Evolutionary conservation across 805 yeast genomes (phyloP).

Genomic region (Yarrowia yakushimensis): DNA sequence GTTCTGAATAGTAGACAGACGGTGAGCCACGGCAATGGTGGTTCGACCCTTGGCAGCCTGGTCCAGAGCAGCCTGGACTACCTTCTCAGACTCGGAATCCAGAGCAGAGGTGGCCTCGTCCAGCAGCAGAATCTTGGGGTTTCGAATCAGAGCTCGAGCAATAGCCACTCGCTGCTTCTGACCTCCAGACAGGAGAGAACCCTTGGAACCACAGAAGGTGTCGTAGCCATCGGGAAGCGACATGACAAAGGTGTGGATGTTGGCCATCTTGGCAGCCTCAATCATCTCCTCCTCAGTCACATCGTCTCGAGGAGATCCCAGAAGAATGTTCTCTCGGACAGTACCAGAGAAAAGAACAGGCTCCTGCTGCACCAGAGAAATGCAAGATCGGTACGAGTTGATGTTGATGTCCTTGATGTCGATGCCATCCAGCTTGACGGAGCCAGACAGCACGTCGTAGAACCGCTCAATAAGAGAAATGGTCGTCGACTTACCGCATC

Average conservation of each 20-base stretch:
- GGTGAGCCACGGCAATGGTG: constrained; percentile 80
- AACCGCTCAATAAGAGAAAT: constrained; percentile 51
- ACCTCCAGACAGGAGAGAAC: constrained; percentile 65
- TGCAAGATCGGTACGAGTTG: constrained; percentile 47
- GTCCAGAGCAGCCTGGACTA: constrained; percentile 68
- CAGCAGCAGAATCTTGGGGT: constrained; percentile 58
- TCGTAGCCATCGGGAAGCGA: constrained; percentile 59
- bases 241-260: constrained; percentile 54
- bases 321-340: constrained; percentile 52
- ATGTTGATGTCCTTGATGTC: constrained; percentile 50
- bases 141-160: constrained; percentile 67
- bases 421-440: constrained; percentile 50
- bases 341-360: constrained; percentile 56
- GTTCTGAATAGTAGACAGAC: constrained; percentile 64
- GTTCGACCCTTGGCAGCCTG: constrained; percentile 70
- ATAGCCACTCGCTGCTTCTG: constrained; percentile 75
- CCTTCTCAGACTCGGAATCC: constrained; percentile 68
- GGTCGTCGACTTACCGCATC: constrained; percentile 60
- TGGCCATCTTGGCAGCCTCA: constrained; percentile 50
- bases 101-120: constrained; percentile 71
- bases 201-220: constrained; percentile 54
- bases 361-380: constrained; percentile 63
- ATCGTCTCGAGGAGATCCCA: constrained; percentile 42
- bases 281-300: constrained; percentile 46
- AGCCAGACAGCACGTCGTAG: constrained; percentile 49